Evolutionary conservation across 1,139 yeast genomes (phyloP).

Genomic region (Meyerozyma smithsonii): DNA sequence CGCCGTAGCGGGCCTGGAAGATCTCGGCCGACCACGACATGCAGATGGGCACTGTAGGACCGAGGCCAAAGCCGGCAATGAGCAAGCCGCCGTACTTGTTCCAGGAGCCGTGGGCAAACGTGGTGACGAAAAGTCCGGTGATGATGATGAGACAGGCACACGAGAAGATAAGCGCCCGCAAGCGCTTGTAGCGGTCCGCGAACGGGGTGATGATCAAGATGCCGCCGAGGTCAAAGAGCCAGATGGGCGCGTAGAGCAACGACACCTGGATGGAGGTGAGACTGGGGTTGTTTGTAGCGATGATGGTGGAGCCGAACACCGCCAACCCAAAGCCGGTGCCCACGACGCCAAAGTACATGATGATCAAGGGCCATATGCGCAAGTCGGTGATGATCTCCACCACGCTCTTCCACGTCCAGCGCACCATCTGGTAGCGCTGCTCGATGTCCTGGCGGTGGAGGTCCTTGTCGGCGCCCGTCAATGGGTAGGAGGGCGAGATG

Average conservation of each 20-base stretch:
- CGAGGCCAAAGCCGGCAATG: constrained; percentile 80
- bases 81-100: constrained; percentile 73
- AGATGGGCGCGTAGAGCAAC: constrained; percentile 79
- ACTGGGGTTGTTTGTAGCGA: constrained; percentile 56
- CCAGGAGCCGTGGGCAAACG: constrained; percentile 74
- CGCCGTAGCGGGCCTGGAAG: constrained; percentile 68
- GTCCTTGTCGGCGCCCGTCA: constrained; percentile 46
- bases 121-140: constrained; percentile 68
- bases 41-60: constrained; percentile 85
- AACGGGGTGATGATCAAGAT: constrained; percentile 73
- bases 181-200: constrained; percentile 61
- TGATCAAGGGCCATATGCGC: constrained; percentile 72
- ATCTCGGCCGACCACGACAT: constrained; percentile 87
- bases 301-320: constrained; percentile 82
- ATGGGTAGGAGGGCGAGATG: constrained; percentile 45
- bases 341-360: constrained; percentile 91
- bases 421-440: constrained; percentile 35
- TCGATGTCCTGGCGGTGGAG: constrained; percentile 66
- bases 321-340: constrained; percentile 86
- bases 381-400: constrained; percentile 52
- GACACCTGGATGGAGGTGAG: constrained; percentile 68
- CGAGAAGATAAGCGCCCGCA: constrained; percentile 59
- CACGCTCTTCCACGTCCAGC: constrained; percentile 64
- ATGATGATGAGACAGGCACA: constrained; percentile 63
- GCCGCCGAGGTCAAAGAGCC: constrained; percentile 83